Evolutionary conservation across 257 asterid genomes (phyloP), one percentile per base, ranked within the genome.

Genomic region (Dorcoceras hygrometricum): DNA sequence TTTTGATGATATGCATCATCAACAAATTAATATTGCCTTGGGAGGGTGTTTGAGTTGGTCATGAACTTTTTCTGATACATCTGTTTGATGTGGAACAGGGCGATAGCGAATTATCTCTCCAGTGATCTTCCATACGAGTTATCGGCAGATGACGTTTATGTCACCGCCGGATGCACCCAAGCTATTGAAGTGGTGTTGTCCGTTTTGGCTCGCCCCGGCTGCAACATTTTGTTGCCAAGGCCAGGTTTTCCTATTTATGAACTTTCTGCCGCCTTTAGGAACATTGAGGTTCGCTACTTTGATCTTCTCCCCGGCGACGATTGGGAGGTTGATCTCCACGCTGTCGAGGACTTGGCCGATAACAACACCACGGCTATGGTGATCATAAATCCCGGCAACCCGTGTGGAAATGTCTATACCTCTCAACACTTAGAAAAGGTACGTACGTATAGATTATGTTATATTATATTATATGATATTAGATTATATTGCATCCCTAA

Each of bases 171-270:
- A 20, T 91, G 97, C 46, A 88, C 97, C 23, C 97, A 86, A 76
- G 96, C 96, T 43, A 91, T 91, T 69, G 97, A 91, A 74, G 61
- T 79, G 62, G 75, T 87, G 22, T 36, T 88, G n/a, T 83, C 96
- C 2, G 72, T 82, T 36, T 69, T 88, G 70, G 83, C 85, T 9
- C 76, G 85, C 19, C 96, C 97, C 0, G 89, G 93, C 2, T 78
- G 87, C 23, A 91, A 91, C 27, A 76, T 91, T 71, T 78, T 86
- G 75, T 80, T 91, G 5, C 98, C 98, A 9, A 86, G 88, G 66
- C 96, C 96, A 8, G 86, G 98, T 20, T 91, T 86, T 57, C 98
- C 98, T 7, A 80, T 84, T 31, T 91, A 91, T 53, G 97, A 86
- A 36, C 89, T 84, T 8, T 79, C 86, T 53, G 90, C 96, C 4